These are phyloP conservation scores for Hypoxylon sp. DNA, from an alignment of 2,329 filamentous ascomycete genomes.

Conservation along the genomic window DNA sequence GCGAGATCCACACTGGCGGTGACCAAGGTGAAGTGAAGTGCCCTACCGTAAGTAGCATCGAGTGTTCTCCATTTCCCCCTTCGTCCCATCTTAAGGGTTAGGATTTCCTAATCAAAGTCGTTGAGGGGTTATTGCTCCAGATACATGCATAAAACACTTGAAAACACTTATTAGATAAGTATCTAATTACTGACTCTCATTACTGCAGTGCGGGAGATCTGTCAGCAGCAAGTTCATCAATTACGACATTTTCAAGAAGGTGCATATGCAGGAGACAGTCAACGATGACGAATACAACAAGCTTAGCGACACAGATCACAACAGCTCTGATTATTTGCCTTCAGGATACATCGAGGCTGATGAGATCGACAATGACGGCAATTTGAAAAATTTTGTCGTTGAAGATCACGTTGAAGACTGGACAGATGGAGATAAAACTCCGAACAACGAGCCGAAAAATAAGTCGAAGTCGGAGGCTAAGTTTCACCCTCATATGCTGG, in stretches of 20 bases:
- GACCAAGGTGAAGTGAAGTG: constrained; percentile 71
- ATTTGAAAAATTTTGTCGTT: constrained; percentile 45
- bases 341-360: constrained; percentile 52
- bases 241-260: constrained; percentile 78
- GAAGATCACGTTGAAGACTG: constrained; percentile 56
- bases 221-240: constrained; percentile 81
- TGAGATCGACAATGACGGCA: constrained; percentile 49
- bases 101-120: not conserved
- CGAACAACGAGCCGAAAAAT: constrained; percentile 45
- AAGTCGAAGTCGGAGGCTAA: constrained; percentile 54
- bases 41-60: constrained; percentile 63
- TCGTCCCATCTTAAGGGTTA: not conserved
- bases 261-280: constrained; percentile 72
- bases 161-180: not conserved
- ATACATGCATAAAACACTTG: not conserved
- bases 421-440: constrained; percentile 51
- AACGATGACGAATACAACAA: constrained; percentile 51
- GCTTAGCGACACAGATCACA: constrained; percentile 53
- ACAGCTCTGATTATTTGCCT: constrained; percentile 48
- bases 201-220: constrained; percentile 69
- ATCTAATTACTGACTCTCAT: not conserved
- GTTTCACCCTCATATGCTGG: constrained; percentile 55
- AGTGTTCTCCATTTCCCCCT: not conserved
- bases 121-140: not conserved
- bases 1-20: constrained; percentile 69